Evolutionary conservation across 352 stramenopile species (phyloP).

Genomic region (Globisporangium echinulatum): DNA sequence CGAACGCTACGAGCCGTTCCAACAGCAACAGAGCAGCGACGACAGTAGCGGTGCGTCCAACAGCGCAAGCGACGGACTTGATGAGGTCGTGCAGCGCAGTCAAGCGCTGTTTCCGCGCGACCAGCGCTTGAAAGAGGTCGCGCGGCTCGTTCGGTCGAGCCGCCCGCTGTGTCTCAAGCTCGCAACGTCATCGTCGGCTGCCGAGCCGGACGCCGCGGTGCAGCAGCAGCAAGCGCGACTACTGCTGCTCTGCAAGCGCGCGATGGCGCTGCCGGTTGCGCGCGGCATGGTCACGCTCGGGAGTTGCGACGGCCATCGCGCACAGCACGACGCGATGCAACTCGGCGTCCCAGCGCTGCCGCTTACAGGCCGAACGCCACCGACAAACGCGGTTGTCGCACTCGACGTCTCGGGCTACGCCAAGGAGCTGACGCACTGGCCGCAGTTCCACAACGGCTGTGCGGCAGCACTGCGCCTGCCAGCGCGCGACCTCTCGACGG

Average conservation of each 20-base stretch:
- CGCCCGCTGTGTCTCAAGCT: conserved; percentile 65
- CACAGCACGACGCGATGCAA: conserved; percentile 75
- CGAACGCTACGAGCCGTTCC: background rate
- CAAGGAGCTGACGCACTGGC: conserved; percentile 93
- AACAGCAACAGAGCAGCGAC: background rate
- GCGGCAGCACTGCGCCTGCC: conserved; percentile 91
- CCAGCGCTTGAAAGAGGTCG: conserved; percentile 78
- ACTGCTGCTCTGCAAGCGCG: conserved; percentile 91
- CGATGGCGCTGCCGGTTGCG: conserved; percentile 90
- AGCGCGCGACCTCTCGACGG: conserved; percentile 46
- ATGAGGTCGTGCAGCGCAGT: conserved; percentile 42
- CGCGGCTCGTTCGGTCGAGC: conserved; percentile 69
- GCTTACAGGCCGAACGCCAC: conserved; percentile 91
- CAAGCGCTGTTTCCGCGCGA: conserved; percentile 63
- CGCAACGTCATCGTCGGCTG: conserved; percentile 18
- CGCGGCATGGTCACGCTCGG: conserved; percentile 96
- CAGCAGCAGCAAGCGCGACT: conserved; percentile 92
- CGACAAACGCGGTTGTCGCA: conserved; percentile 89
- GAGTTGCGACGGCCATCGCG: conserved; percentile 67
- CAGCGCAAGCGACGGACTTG: conserved; percentile 48
- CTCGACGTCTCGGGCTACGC: conserved; percentile 88
- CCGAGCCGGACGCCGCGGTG: conserved; percentile 55
- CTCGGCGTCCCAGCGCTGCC: conserved; percentile 90
- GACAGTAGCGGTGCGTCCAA: too few relatives aligned
- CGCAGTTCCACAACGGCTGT: conserved; percentile 98